A percentile compares a stretch with the other conserved stretches of the same genome.
These are phyloP conservation scores for Symbiodinium natans DNA, from an alignment of 73 alveolate genomes.

Conservation along the genomic window DNA sequence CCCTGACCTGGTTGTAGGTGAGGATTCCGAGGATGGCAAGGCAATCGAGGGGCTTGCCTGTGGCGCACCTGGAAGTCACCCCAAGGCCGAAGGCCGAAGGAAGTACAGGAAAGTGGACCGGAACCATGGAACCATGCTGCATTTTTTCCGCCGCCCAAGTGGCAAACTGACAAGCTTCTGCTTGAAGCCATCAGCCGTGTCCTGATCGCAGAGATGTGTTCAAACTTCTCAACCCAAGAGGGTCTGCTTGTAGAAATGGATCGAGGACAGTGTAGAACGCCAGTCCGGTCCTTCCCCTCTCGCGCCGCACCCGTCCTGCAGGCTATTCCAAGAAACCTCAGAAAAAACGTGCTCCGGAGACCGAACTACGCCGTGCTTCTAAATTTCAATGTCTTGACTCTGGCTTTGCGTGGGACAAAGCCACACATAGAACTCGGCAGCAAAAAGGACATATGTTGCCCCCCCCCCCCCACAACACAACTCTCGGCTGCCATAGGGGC, in stretches of 20 bases:
- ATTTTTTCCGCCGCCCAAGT: not conserved
- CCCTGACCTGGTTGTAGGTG: constrained; percentile 21
- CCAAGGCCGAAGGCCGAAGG: not conserved
- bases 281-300: constrained; percentile 40
- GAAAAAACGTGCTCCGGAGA: not conserved
- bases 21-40: constrained; percentile 39
- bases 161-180: constrained; percentile 26
- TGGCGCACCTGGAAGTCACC: not conserved
- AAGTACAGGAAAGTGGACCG: no score
- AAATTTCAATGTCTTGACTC: no score
- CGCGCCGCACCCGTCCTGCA: constrained; percentile 35
- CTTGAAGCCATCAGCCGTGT: constrained; percentile 28
- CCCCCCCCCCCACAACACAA: no score
- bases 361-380: no score
- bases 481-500: no score
- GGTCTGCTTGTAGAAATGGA: no score
- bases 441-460: no score
- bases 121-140: not conserved
- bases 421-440: no score
- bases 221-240: no score
- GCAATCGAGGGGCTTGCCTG: constrained; percentile 4
- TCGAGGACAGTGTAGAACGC: no score
- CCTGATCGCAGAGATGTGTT: not conserved
- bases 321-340: constrained; percentile 66
- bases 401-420: no score